Evolutionary conservation across 352 stramenopile species (phyloP).

Genomic region (Pythium apleroticum): DNA sequence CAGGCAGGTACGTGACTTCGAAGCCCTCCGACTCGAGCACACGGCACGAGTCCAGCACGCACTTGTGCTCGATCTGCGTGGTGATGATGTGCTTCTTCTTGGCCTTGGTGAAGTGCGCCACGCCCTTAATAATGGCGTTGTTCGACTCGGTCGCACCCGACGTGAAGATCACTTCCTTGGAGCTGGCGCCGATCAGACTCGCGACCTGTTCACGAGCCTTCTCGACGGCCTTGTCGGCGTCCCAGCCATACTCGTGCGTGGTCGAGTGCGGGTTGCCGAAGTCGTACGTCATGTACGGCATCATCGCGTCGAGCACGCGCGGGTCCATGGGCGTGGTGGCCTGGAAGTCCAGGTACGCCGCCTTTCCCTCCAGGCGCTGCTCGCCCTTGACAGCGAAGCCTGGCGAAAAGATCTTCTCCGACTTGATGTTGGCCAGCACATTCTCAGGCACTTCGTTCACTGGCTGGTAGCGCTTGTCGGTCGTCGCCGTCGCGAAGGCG

Average conservation of each 20-base stretch:
- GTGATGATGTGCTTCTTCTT: constrained; percentile 99
- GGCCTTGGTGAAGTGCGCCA: constrained; percentile 93
- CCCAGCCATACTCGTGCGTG: constrained; percentile 98
- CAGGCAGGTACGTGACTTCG: constrained; percentile 97
- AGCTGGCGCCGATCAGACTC: constrained; percentile 91
- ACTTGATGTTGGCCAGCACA: constrained; percentile 81
- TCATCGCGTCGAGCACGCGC: constrained; percentile 98
- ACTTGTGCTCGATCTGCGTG: constrained; percentile 97
- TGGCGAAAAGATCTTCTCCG: constrained; percentile 78
- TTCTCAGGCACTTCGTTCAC: constrained; percentile 83
- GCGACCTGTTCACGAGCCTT: constrained; percentile 86
- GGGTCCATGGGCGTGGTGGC: constrained; percentile 98
- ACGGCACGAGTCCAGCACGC: constrained; percentile 98
- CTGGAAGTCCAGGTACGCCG: constrained; percentile 95
- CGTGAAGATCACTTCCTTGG: constrained; percentile 99
- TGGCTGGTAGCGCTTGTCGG: constrained; percentile 83
- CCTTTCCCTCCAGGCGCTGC: constrained; percentile 70
- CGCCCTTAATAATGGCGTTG: constrained; percentile 98
- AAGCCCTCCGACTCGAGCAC: constrained; percentile 97
- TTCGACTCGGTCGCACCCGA: constrained; percentile 99
- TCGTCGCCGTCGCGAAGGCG: constrained; percentile 36
- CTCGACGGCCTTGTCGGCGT: constrained; percentile 96
- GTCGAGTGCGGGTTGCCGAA: constrained; percentile 99
- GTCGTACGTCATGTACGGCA: constrained; percentile 95
- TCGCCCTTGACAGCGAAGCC: constrained; percentile 77